Evolutionary conservation across 2,329 filamentous ascomycete species (phyloP).

Genomic region (Diplocarpon mali): DNA sequence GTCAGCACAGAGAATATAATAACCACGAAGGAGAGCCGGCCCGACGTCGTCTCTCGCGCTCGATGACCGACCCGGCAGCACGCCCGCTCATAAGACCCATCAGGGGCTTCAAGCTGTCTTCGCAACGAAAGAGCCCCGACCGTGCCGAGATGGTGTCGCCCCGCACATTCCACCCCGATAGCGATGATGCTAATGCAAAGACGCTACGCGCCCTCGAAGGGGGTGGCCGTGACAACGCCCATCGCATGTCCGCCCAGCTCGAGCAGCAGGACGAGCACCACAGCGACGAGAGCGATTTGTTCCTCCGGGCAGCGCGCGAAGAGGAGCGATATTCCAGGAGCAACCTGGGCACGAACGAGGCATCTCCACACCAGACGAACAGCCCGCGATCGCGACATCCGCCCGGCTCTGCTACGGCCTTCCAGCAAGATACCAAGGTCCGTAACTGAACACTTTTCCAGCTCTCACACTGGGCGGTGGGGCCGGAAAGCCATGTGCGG

Average conservation of each 20-base stretch:
- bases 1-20: background rate
- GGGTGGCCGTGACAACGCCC: slow-evolving; percentile 7
- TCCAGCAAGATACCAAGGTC: slow-evolving; percentile 5
- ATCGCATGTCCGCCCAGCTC: slow-evolving; percentile 5
- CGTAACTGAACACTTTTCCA: slow-evolving; percentile 1
- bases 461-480: slow-evolving; percentile 3
- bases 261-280: slow-evolving; percentile 23
- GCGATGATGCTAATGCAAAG: slow-evolving; percentile 9
- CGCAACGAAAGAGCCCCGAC: slow-evolving; percentile 12
- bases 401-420: background rate
- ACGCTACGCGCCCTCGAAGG: slow-evolving; percentile 23
- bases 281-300: slow-evolving; percentile 27
- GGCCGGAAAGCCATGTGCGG: slow-evolving; percentile 6
- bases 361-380: slow-evolving; percentile 12
- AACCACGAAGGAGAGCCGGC: background rate
- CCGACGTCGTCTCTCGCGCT: slow-evolving; percentile 7
- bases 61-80: slow-evolving; percentile 4
- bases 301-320: slow-evolving; percentile 24
- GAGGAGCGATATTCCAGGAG: slow-evolving; percentile 18
- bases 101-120: slow-evolving; percentile 22
- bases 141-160: slow-evolving; percentile 17
- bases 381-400: slow-evolving; percentile 20
- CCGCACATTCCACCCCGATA: slow-evolving; percentile 16
- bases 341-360: slow-evolving; percentile 7
- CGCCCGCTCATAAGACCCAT: slow-evolving; percentile 22